Percentiles rank a stretch among this genome's conserved stretches.
Conservation (phyloP, 2,329 filamentous ascomycete species). For the Magnaporthales sp. region DNA sequence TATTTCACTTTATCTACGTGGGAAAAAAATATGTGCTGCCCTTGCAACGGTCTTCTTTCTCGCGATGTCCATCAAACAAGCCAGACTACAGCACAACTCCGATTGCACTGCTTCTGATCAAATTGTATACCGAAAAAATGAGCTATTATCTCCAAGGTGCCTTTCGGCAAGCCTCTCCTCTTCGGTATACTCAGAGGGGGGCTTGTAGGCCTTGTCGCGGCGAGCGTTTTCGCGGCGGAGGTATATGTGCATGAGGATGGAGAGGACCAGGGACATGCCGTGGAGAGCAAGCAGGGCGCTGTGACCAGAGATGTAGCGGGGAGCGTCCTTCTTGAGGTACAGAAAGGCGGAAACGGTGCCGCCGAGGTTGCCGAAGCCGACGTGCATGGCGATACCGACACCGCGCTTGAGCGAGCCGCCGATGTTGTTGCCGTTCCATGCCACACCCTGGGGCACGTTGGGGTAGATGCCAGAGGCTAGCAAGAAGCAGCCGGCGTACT, state of each 20-base stretch:
- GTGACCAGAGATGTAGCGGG: constrained; percentile 35
- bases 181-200: constrained; percentile 38
- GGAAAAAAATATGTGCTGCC: no score
- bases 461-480: constrained; percentile 36
- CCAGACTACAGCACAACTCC: background rate
- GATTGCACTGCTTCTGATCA: constrained; percentile 16
- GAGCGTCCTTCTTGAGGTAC: constrained; percentile 22
- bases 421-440: constrained; percentile 43
- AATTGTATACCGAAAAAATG: constrained; percentile 46
- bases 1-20: no score
- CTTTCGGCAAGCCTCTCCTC: constrained; percentile 44
- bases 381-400: constrained; percentile 43
- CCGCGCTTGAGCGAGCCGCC: constrained; percentile 39
- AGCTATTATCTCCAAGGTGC: constrained; percentile 47
- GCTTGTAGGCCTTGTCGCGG: constrained; percentile 38
- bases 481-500: constrained; percentile 28
- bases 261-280: constrained; percentile 39
- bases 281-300: constrained; percentile 30
- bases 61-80: no score
- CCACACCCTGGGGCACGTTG: constrained; percentile 37
- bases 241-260: constrained; percentile 47
- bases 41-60: no score
- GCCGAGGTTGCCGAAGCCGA: constrained; percentile 38
- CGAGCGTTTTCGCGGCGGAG: constrained; percentile 46
- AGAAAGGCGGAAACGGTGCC: constrained; percentile 17